A percentile compares a stretch with the other conserved stretches of the same genome.
phyloP scores from a whole-genome alignment of 345 rosid genomes.

The Moringa oleifera region DNA sequence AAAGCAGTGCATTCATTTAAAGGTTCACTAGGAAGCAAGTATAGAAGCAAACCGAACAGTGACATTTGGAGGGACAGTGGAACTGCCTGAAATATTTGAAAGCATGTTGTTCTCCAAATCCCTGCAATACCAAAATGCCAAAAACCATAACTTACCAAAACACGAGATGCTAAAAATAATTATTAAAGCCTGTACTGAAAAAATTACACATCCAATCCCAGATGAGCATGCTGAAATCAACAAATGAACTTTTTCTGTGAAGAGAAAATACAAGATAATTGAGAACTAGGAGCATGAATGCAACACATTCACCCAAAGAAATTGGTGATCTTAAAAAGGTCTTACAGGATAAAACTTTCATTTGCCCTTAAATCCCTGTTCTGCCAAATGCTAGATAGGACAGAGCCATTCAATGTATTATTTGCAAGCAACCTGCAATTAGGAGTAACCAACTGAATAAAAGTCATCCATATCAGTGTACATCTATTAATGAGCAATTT shows the following conservation, averaged over 20 bases:
- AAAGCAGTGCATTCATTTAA: slow-evolving; percentile 7
- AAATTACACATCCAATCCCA: background rate
- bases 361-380: slow-evolving; percentile 45
- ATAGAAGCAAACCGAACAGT: slow-evolving; percentile 62
- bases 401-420: slow-evolving; percentile 64
- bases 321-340: slow-evolving; percentile 1
- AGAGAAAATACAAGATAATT: background rate
- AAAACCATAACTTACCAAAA: slow-evolving; percentile 8
- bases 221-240: slow-evolving; percentile 2
- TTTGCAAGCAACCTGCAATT: slow-evolving; percentile 75
- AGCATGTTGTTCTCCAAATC: slow-evolving; percentile 72
- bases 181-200: background rate
- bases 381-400: slow-evolving; percentile 71
- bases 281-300: background rate
- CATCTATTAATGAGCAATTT: background rate
- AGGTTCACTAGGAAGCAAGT: slow-evolving; percentile 8
- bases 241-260: background rate
- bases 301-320: background rate
- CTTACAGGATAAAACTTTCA: slow-evolving; percentile 65
- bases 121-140: slow-evolving; percentile 36
- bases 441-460: slow-evolving; percentile 17
- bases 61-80: slow-evolving; percentile 63
- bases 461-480: background rate
- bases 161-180: background rate
- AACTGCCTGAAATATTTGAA: slow-evolving; percentile 49